Conservation (phyloP, 106 monocot species). For the Vanilla planifolia region DNA sequence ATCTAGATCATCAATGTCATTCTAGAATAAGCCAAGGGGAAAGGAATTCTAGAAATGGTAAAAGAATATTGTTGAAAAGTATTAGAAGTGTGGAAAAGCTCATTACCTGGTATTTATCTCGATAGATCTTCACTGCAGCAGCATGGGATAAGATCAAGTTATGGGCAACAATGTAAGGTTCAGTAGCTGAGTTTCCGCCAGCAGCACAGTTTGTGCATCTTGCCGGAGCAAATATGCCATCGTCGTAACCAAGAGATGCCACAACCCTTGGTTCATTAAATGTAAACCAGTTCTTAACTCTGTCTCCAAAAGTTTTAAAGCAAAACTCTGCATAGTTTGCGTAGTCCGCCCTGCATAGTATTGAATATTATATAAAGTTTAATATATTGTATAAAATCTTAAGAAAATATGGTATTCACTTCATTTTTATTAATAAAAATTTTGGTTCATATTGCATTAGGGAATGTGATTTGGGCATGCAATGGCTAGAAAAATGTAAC, state of each 20-base stretch:
- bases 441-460: no score
- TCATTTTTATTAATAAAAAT: no score
- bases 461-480: no score
- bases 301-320: conserved; percentile 89
- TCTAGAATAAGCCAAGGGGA: no score
- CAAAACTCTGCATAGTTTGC: conserved; percentile 90
- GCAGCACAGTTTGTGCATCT: conserved; percentile 65
- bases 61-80: neutral
- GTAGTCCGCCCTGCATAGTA: conserved; percentile 46
- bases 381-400: neutral
- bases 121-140: conserved; percentile 72
- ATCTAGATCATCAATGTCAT: no score
- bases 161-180: conserved; percentile 89
- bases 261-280: conserved; percentile 93
- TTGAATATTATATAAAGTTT: neutral
- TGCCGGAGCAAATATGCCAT: conserved; percentile 68
- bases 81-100: no score
- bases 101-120: conserved; percentile 85
- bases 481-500: no score
- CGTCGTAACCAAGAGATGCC: conserved; percentile 83
- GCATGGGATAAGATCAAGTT: conserved; percentile 82
- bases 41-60: neutral
- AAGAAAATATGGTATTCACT: neutral
- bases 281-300: conserved; percentile 95
- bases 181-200: conserved; percentile 79